These are phyloP conservation scores for Ceratocystis cacaofunesta DNA, from an alignment of 2,329 filamentous ascomycete genomes.

Conservation along the genomic window DNA sequence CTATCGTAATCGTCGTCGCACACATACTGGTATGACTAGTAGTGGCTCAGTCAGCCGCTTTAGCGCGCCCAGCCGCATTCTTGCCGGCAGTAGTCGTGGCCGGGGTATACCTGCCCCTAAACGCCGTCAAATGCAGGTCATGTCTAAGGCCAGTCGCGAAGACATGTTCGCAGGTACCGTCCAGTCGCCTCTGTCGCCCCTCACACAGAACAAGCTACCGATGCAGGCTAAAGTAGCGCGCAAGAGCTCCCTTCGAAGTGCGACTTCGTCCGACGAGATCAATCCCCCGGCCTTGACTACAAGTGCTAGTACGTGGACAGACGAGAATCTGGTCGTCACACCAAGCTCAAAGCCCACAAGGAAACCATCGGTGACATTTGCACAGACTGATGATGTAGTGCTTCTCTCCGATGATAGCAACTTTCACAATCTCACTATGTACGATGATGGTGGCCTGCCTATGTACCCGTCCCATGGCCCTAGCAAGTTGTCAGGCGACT, in stretches of 20 bases:
- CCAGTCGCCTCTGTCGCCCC: not conserved
- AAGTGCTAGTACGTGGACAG: slow-evolving; percentile 11
- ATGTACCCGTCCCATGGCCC: not conserved
- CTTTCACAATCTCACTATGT: slow-evolving; percentile 12
- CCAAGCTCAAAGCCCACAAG: slow-evolving; percentile 3
- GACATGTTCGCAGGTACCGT: slow-evolving; percentile 11
- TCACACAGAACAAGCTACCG: no score
- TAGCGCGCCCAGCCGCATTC: not conserved
- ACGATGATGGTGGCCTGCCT: slow-evolving; percentile 7
- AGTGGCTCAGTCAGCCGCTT: slow-evolving; percentile 10
- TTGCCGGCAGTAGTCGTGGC: not conserved
- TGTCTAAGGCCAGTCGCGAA: slow-evolving; percentile 15
- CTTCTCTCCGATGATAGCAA: slow-evolving; percentile 15
- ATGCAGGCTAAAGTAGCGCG: not conserved
- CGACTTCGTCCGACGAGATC: not conserved
- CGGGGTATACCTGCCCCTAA: not conserved
- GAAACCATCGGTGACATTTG: slow-evolving; percentile 16
- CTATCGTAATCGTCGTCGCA: slow-evolving; percentile 5
- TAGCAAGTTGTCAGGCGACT: not conserved
- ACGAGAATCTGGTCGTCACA: not conserved
- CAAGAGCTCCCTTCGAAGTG: not conserved
- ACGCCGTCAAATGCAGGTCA: slow-evolving; percentile 10
- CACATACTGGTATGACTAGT: slow-evolving; percentile 11
- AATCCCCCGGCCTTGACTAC: slow-evolving; percentile 5
- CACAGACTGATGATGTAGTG: slow-evolving; percentile 14